Evolutionary conservation across 768 basidiomycete species (phyloP).

Genomic region (Boletus edulis): DNA sequence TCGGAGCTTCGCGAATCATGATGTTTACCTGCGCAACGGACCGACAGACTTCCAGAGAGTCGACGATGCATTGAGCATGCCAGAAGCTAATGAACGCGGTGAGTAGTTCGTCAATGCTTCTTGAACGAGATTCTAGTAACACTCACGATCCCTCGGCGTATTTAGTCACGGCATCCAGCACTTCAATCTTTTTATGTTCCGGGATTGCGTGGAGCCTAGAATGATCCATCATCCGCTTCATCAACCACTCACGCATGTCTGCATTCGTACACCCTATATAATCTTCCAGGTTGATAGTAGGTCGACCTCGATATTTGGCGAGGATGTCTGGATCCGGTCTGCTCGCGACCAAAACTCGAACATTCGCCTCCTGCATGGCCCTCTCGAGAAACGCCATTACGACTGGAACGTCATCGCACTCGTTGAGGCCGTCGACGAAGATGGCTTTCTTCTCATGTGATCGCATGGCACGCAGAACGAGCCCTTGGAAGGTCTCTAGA

Average conservation of each 20-base stretch:
- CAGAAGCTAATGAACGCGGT: slow-evolving; percentile 20
- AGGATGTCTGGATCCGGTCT: slow-evolving; percentile 21
- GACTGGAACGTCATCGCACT: slow-evolving; percentile 21
- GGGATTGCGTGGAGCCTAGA: slow-evolving; percentile 24
- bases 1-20: slow-evolving; percentile 17
- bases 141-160: slow-evolving; percentile 22
- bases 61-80: slow-evolving; percentile 27
- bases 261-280: slow-evolving; percentile 16
- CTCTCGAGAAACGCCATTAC: slow-evolving; percentile 25
- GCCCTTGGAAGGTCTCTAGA: slow-evolving; percentile 7
- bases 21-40: slow-evolving; percentile 22
- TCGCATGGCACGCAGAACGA: slow-evolving; percentile 23
- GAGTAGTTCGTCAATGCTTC: not conserved
- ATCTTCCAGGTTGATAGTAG: slow-evolving; percentile 21
- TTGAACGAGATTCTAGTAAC: not conserved
- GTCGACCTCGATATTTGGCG: slow-evolving; percentile 15
- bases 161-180: slow-evolving; percentile 14
- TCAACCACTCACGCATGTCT: slow-evolving; percentile 26
- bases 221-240: slow-evolving; percentile 24
- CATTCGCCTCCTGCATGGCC: slow-evolving; percentile 19
- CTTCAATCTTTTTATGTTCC: slow-evolving; percentile 19
- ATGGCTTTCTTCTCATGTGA: slow-evolving; percentile 20
- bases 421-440: slow-evolving; percentile 26
- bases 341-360: slow-evolving; percentile 24
- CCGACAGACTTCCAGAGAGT: slow-evolving; percentile 26